Base-by-base conservation (phyloP, 106 monocot species). In the Platanthera guangdongensis region DNA sequence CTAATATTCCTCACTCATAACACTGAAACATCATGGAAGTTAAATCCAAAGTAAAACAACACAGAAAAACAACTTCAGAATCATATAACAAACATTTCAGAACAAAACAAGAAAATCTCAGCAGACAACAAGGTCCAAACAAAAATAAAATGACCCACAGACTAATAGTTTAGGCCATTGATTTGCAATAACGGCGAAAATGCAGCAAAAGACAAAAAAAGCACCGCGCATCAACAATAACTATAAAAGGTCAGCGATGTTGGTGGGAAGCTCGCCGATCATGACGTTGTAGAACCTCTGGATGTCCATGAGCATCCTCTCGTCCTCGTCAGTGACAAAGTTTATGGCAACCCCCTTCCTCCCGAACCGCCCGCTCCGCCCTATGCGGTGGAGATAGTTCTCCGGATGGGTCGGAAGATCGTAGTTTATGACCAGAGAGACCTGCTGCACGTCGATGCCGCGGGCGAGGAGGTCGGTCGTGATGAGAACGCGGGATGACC, bases 401-500 rank as follows among this genome's bases (percentile, higher is more conserved):
- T 78, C 78, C 2, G 78, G 81, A 22, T 81, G 81, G 21, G 81
- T 81, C 3, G 81, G 81, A 8, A 81, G 54, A 47, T 81, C 81
- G 12, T 72, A 81, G 45, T 81, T 81, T 46, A 81, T 81, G 16
- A 81, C 81, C 13, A 81, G 72, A 0, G 81, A 81, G 3, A 81
- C 81, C 72, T 81, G 81, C 50, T 81, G 81, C 4, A 81, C 81
- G 16, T 81, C 78, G 46, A 78, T 78, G 19, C 78, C 78, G 15
- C 78, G 52, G 49, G 78, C 78, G 12, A 78, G 78, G 7, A 81
- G 76, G 57, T 81, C 81, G 9, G 81, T 81, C 15, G 81, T 81
- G 76, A 81, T 81, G 59, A 81, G 81, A 16, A 81, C 81, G 19
- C 81, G 81, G 18, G 81, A 81, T 16, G 81, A 81, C 4, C 81